Conservation (phyloP, 2,329 filamentous ascomycete genomes). For the Ascomycota sp. region DNA sequence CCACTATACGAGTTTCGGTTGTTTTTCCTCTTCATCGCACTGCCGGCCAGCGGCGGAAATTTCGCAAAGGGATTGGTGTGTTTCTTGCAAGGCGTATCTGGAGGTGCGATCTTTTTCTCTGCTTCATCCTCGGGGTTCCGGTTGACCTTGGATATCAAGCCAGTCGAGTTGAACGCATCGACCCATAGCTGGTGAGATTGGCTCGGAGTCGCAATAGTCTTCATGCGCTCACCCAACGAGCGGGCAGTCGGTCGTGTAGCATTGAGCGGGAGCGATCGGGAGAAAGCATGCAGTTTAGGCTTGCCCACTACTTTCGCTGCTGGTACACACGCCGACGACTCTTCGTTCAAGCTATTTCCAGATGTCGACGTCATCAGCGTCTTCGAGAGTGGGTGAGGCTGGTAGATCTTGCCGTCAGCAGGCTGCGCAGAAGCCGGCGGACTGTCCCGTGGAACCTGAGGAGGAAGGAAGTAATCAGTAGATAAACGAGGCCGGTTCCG, state of each 20-base stretch:
- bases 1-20: slow-evolving; percentile 48
- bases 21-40: slow-evolving; percentile 40
- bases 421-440: slow-evolving; percentile 40
- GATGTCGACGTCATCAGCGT: slow-evolving; percentile 77
- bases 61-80: slow-evolving; percentile 49
- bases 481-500: slow-evolving; percentile 54
- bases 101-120: slow-evolving; percentile 48
- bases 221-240: slow-evolving; percentile 10
- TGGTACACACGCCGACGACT: slow-evolving; percentile 23
- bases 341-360: slow-evolving; percentile 54
- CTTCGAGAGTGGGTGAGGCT: slow-evolving; percentile 68
- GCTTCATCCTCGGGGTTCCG: slow-evolving; percentile 51
- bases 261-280: slow-evolving; percentile 17
- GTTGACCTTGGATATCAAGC: slow-evolving; percentile 86
- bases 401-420: too few species aligned
- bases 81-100: slow-evolving; percentile 93
- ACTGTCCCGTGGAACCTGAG: slow-evolving; percentile 38
- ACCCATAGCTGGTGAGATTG: slow-evolving; percentile 42
- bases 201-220: slow-evolving; percentile 24
- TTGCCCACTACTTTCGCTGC: slow-evolving; percentile 8
- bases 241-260: slow-evolving; percentile 15
- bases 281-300: slow-evolving; percentile 15
- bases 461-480: slow-evolving; percentile 55
- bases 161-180: slow-evolving; percentile 82
- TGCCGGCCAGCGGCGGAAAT: slow-evolving; percentile 37